Percentiles rank a stretch among this genome's conserved stretches.
These are phyloP conservation scores for Friedmanniomyces endolithicus DNA, from an alignment of 495 filamentous ascomycete species.

Conservation along the genomic window DNA sequence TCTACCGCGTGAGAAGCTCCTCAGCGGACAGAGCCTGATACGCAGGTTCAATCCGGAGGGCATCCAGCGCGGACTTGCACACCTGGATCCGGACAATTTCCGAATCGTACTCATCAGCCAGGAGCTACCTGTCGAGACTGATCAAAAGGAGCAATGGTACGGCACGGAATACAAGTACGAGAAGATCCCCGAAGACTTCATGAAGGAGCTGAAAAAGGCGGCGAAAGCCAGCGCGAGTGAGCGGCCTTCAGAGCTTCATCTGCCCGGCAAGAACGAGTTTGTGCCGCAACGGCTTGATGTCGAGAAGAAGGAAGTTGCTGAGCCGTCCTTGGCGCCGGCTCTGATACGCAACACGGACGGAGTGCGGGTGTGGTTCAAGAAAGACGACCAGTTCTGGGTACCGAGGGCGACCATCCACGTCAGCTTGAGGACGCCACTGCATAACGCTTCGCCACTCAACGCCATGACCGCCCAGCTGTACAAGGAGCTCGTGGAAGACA, in stretches of 20 bases:
- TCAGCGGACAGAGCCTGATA: constrained; percentile 61
- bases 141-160: constrained; percentile 92
- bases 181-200: constrained; percentile 65
- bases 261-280: constrained; percentile 91
- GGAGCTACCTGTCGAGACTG: constrained; percentile 71
- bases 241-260: constrained; percentile 59
- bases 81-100: constrained; percentile 82
- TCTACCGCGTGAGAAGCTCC: constrained; percentile 68
- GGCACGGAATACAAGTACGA: constrained; percentile 85
- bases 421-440: constrained; percentile 64
- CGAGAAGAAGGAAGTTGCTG: constrained; percentile 75
- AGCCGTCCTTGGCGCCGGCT: constrained; percentile 61
- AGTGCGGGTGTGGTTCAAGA: constrained; percentile 92
- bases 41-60: constrained; percentile 63
- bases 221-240: constrained; percentile 42
- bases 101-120: constrained; percentile 68
- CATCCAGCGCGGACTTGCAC: constrained; percentile 63
- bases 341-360: constrained; percentile 78
- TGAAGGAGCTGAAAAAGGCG: constrained; percentile 55
- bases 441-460: constrained; percentile 63
- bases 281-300: constrained; percentile 89
- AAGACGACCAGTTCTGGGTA: constrained; percentile 98
- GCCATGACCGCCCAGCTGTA: constrained; percentile 68
- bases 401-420: constrained; percentile 81
- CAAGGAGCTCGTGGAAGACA: constrained; percentile 78